Evolutionary conservation across 345 rosid species (phyloP), one percentile per base, ranked within the genome.

Genomic region (Populus simonii): DNA sequence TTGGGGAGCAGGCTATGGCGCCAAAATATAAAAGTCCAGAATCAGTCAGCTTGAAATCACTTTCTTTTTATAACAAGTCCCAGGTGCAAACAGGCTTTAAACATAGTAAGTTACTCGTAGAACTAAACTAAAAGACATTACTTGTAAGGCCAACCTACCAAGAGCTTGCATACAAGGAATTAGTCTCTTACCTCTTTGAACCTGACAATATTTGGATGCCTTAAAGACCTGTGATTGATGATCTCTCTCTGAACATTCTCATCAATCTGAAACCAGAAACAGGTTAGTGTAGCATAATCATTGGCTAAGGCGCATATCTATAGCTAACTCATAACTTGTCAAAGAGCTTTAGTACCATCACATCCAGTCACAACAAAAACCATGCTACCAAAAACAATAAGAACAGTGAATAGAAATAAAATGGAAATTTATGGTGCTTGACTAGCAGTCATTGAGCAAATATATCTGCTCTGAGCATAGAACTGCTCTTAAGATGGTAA

Each of bases 211-310:
- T 95, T 95, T 15, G 99, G 99, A 81, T 95, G 98, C 84, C 92
- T 87, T 68, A 95, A 82, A 17, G 97, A 90, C 80, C 94, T 88
- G 82, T 93, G 98, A 72, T 92, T 95, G 75, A 92, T 95, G 79
- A 95, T 95, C 84, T 95, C 98, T 82, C 99, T 89, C 86, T 86
- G 94, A 22, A 95, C 99, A 88, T 95, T 89, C 85, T 90, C 99
- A 84, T 95, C 99, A 82, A 95, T 95, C 99, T 93, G 90, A 74
- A 68, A 69, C 27, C 18, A 74, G 20, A 68, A 45, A 68, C 61
- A 47, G 65, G 74, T 1, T 22, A 9, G 25, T 4, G 29, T 4
- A 61, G 9, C 10, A 61, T n/a, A 55, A 31, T 12, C 18, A 70
- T 13, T 10, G 27, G 25, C 31, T 0, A 47, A 45, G 3, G 49